Conservation (phyloP, 192 early-diverging fungal species). For the Lobosporangium transversale region DNA sequence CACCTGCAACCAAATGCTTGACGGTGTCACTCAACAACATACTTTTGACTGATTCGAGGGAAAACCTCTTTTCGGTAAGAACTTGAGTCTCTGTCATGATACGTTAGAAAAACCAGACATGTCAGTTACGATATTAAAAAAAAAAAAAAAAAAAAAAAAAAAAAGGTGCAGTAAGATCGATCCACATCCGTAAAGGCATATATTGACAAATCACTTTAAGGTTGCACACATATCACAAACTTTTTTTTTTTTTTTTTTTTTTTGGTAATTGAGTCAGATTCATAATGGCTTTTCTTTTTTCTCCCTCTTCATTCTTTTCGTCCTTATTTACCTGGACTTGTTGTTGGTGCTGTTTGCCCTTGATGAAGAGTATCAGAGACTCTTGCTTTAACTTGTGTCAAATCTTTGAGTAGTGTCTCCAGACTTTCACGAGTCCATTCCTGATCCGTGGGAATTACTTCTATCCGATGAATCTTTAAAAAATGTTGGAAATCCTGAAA, state of each 20-base stretch:
- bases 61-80: background rate
- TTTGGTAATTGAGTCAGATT: background rate
- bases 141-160: conserved; percentile 1
- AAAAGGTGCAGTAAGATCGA: too few relatives aligned
- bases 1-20: conserved; percentile 82
- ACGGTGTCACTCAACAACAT: conserved; percentile 64
- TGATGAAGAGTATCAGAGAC: conserved; percentile 41
- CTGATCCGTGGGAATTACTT: conserved; percentile 46
- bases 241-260: too few relatives aligned
- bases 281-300: too few relatives aligned
- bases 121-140: background rate
- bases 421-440: conserved; percentile 43
- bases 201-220: too few relatives aligned
- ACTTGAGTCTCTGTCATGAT: too few relatives aligned
- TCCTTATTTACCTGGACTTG: background rate
- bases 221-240: too few relatives aligned
- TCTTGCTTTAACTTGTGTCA: conserved; percentile 29
- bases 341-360: conserved; percentile 15
- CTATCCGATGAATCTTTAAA: conserved; percentile 50
- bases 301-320: background rate
- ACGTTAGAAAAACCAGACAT: too few relatives aligned
- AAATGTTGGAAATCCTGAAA: conserved; percentile 52
- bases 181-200: too few relatives aligned
- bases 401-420: conserved; percentile 31
- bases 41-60: conserved; percentile 6